Base-by-base conservation (phyloP, 306 rosid species). In the Canavalia ensiformis region DNA sequence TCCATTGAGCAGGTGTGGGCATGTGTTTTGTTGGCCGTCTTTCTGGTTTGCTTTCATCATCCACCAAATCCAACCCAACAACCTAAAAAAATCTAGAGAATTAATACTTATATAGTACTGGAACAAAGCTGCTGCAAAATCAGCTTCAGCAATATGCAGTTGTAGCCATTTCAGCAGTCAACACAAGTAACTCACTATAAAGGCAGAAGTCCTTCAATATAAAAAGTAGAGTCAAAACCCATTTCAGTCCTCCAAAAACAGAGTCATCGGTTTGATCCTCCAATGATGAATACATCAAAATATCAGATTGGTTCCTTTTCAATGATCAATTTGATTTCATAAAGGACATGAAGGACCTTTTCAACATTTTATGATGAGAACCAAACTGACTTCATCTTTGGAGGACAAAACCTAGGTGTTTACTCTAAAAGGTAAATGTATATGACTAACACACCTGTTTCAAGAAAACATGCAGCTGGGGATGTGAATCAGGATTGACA, bases 11-110 rank as follows among this genome's bases (percentile, higher is more conserved):
- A 76, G 99, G 99, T 3, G 98, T 95, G 8, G 94, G 99, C 99
- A 95, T 95, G 91, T 95, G 99, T 83, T 92, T 94, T 75, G 98
- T 94, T 6, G 98, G 97, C n/a, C 98, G 97, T 69, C 98, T 89
- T 89, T 94, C 97, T 64, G 98, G 97, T 81, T 94, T 92, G 89
- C 90, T 94, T 82, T 94, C 98, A 71, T 94, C 98, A 69, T 94
- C 98, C 82, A 94, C 98, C 89, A 94, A 88, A 88, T 94, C 98
- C 86, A 92, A 86, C 64, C 98, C 98, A 72, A 94, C 98, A 73
- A 94, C 97, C 98, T 94, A 70, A 70, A 88, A 54, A 63, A 46
- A 35, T 6, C 47, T 6, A 75, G 52, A 82, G 10, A 64, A 73
- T 55, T 41, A 46, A 35, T 50, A 64, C 73, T 18, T 30, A 72